Base-by-base conservation (phyloP, 1,284 basidiomycete genomes). In the Stereum hirsutum region DNA sequence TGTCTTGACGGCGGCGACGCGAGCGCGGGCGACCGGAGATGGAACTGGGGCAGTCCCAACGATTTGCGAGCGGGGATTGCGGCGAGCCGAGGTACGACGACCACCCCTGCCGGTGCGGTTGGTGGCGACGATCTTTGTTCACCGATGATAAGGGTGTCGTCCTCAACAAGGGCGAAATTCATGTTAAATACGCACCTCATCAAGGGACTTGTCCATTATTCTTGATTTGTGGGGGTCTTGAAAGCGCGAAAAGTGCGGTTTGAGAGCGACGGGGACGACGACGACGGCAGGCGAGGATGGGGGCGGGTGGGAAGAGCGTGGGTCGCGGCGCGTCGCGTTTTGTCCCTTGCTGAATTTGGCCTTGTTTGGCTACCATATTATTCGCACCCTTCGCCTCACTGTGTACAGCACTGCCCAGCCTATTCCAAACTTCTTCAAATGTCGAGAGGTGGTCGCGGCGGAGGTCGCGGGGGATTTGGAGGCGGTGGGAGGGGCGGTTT, bases 141-240 rank as follows among this genome's bases (percentile, higher is more conserved):
- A 27, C 10, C 43, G 52, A 40, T 38, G 20, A 38, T 21, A 37
- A 46, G 47, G 51, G 44, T 50, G 34, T 41, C 35, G 54, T 37
- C 52, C 52, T 53, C 43, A 50, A 42, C 40, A 11, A 15, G 21
- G 24, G 6, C 37, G 12, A 14, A 8, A 14, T n/a, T 47, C 48
- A 41, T 46, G 39, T 45, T 48, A 41, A 43, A 44, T 46, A 59
- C 80, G 42, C 48, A 95, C 89, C 56, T 93, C 86, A 64, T 94
- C 91, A 55, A 95, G 88, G 57, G 87, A 77, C 69, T 89, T 86
- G 71, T 94, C 90, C 82, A 87, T 85, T 51, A 31, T 46, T 39
- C 8, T 30, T 30, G 8, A n/a, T n/a, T 30, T 30, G 28, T 8
- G n/a, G 28, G 28, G 28, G 28, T 30, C 10, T 30, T 30, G n/a